Percentiles rank a stretch among this genome's conserved stretches.
Conservation (phyloP, 106 monocot species). For the Chionographis japonica region DNA sequence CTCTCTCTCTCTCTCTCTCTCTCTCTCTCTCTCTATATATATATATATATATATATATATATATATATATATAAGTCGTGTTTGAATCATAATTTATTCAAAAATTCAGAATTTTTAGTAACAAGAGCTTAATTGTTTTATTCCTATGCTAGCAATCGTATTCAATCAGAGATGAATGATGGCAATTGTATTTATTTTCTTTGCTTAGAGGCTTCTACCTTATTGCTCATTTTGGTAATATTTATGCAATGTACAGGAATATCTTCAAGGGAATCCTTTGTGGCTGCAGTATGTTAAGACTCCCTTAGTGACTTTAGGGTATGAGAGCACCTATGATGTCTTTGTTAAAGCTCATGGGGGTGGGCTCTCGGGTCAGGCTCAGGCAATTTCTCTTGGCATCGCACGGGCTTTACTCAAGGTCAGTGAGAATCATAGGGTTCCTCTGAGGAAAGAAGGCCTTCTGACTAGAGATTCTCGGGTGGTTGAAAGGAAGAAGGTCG, state of each 20-base stretch:
- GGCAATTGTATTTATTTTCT: too few relatives aligned
- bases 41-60: too few relatives aligned
- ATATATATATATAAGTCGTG: too few relatives aligned
- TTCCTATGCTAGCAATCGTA: too few relatives aligned
- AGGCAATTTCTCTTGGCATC: conserved; percentile 88
- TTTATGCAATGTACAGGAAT: conserved; percentile 47
- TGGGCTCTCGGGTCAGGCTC: conserved; percentile 90
- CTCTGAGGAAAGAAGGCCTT: conserved; percentile 78
- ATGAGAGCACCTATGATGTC: conserved; percentile 79
- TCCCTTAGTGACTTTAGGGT: conserved; percentile 73
- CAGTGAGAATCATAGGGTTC: conserved; percentile 61
- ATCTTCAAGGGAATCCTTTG: conserved; percentile 85
- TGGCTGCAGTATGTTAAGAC: conserved; percentile 78
- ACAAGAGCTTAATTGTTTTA: too few relatives aligned
- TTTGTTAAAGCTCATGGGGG: conserved; percentile 94
- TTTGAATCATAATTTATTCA: too few relatives aligned
- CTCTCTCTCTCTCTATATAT: too few relatives aligned
- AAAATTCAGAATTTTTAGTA: too few relatives aligned
- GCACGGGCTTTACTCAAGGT: conserved; percentile 90
- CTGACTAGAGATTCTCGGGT: conserved; percentile 85
- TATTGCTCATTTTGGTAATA: neutral
- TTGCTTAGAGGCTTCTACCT: neutral
- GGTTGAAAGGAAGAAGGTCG: conserved; percentile 96
- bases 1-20: too few relatives aligned
- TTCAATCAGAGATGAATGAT: too few relatives aligned